These are phyloP conservation scores for Leccinum sublutescens DNA, from an alignment of 768 basidiomycete genomes.

Conservation along the genomic window DNA sequence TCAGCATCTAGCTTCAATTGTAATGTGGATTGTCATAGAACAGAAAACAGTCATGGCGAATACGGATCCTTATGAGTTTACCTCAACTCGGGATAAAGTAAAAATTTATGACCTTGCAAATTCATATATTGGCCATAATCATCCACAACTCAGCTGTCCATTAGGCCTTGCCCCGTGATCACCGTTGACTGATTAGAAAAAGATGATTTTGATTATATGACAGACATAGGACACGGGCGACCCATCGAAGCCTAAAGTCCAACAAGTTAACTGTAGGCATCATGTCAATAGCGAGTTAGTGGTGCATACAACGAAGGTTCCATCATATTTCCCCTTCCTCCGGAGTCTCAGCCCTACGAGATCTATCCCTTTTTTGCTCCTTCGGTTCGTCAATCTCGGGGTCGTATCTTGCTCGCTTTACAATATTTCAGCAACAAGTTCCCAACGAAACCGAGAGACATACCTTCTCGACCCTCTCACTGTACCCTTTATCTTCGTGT, in stretches of 20 bases:
- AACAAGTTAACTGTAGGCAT: conserved; percentile 2
- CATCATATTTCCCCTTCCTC: conserved; percentile 84
- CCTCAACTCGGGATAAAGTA: conserved; percentile 3
- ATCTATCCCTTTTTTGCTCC: conserved; percentile 39
- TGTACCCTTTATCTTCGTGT: conserved; percentile 47
- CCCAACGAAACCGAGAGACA: conserved; percentile 9
- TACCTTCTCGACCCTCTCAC: conserved; percentile 70
- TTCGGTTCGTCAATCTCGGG: conserved; percentile 44
- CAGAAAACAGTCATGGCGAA: conserved; percentile 1
- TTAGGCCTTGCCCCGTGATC: not conserved
- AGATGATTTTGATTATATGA: not conserved
- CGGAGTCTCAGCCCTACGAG: conserved; percentile 67
- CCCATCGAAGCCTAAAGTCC: not conserved
- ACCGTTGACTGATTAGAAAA: not conserved
- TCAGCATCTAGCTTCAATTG: conserved; percentile 1
- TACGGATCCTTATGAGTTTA: conserved; percentile 3
- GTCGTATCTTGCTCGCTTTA: conserved; percentile 55
- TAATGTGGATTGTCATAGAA: not conserved
- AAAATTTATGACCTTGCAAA: conserved; percentile 4
- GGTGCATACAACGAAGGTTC: conserved; percentile 10
- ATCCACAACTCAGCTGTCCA: not conserved
- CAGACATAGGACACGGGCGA: not conserved
- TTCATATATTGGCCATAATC: conserved; percentile 1
- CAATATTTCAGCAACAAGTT: conserved; percentile 14
- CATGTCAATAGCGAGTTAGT: not conserved